Base-by-base conservation (phyloP, 345 rosid species). In the Citrus medica region DNA sequence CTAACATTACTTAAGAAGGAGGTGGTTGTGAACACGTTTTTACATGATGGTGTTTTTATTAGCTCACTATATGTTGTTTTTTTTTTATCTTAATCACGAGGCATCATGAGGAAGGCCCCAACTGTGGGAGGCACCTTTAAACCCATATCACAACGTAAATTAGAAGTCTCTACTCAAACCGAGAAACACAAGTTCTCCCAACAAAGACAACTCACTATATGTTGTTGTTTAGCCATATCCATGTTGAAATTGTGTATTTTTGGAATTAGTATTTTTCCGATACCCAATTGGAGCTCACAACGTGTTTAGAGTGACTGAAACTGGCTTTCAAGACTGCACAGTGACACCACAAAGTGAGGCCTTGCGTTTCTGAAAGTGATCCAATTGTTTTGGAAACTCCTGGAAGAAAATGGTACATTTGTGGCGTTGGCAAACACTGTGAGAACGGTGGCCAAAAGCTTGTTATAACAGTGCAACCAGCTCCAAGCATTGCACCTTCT, bases 371-470 rank as follows among this genome's bases (percentile, higher is more conserved):
- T 5, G 77, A 73, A 64, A 37, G 66, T 40, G 77, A 79, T 7
- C 21, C 3, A 1, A 38, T 79, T 71, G 73, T 37, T 4, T 73
- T 79, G 56, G 72, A 73, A 64, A 79, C 66, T 2, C 58, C 73
- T 0, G 73, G 81, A 24, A 73, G 30, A 10, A 72, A 79, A 55
- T 73, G 77, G 73, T 79, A 73, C 73, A 79, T 79, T 25, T 79
- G 77, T 71, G 81, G 81, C 4, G 77, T 73, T 0, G 65, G 58
- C 8, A 6, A 30, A 6, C 73, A 74, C 74, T 28, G 75, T 24
- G 28, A 4, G 4, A 0, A 3, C 6, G 75, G 77, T 3, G 48
- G 48, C n/a, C 77, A 65, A 56, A 79, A 56, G 58, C 75, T 59
- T 7, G 48, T 17, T 8, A 55, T 74, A 53, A 67, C 60, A 22